Conservation (phyloP, 768 basidiomycete genomes). For the Suillus tomentosus region DNA sequence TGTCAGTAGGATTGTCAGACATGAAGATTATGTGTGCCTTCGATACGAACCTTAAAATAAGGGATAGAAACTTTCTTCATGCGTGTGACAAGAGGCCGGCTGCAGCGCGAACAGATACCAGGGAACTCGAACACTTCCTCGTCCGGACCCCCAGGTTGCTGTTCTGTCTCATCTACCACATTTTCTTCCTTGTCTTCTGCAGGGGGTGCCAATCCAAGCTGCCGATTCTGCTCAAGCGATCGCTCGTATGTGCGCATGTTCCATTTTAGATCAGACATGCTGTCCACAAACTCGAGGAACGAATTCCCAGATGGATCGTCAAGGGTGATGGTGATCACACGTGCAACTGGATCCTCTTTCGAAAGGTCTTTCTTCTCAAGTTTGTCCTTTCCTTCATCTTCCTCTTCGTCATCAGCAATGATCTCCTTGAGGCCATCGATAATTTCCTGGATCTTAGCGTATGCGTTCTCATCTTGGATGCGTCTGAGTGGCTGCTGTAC, state of each 20-base stretch:
- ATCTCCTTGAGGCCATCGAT: slow-evolving; percentile 64
- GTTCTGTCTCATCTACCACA: slow-evolving; percentile 21
- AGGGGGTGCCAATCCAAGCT: slow-evolving; percentile 67
- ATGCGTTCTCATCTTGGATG: slow-evolving; percentile 72
- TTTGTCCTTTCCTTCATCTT: slow-evolving; percentile 33
- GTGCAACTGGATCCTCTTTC: slow-evolving; percentile 56
- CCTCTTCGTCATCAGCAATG: slow-evolving; percentile 60
- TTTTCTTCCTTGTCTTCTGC: slow-evolving; percentile 37
- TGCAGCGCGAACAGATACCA: slow-evolving; percentile 87
- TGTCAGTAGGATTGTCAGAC: slow-evolving; percentile 29
- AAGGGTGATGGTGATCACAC: slow-evolving; percentile 76
- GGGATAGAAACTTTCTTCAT: slow-evolving; percentile 98
- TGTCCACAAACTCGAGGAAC: slow-evolving; percentile 87
- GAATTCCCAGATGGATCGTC: slow-evolving; percentile 97
- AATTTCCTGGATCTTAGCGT: slow-evolving; percentile 73
- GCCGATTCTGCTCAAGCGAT: slow-evolving; percentile 76
- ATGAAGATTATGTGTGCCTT: background rate
- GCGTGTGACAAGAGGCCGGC: slow-evolving; percentile 75
- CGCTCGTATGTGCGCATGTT: slow-evolving; percentile 80
- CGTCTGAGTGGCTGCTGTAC: slow-evolving; percentile 82
- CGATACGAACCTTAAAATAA: slow-evolving; percentile 82
- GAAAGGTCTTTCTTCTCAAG: slow-evolving; percentile 31
- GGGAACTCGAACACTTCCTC: slow-evolving; percentile 92
- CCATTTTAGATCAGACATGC: slow-evolving; percentile 93
- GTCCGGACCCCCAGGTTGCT: slow-evolving; percentile 45